Evolutionary conservation across 495 filamentous ascomycete genomes (phyloP), one percentile per base, ranked within the genome.

Genomic region (Penicillium maclennaniae): DNA sequence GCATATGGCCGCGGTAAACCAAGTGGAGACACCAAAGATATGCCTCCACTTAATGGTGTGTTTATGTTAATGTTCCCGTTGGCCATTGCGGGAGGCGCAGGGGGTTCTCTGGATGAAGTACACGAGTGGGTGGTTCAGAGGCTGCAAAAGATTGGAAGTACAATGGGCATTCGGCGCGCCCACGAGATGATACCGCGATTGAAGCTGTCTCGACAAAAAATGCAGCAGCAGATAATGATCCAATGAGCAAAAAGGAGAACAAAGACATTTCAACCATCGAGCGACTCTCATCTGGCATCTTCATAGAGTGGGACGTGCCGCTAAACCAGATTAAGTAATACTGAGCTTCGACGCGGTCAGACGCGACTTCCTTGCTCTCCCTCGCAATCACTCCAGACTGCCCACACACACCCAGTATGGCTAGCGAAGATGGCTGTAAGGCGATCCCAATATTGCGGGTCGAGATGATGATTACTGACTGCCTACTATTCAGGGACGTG

Each of bases 401-500:
- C 42, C 26, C 31, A 56, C 12, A 19, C 47, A 54, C 21, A 45
- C 57, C 16, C 54, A 68, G 28, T 21, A 80, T 80, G 76, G 66
- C 67, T 21, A 66, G 65, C 34, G 71, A 79, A 61, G 79, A 73
- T 36, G 79, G 76, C 45, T 84, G 81, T 83, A 72, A 57, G 69
- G 47, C 61, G 17, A 50, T 21, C 3, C 37, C 27, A 25, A 17
- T 3, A 38, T 39, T 27, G n/a, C 23, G 27, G 43, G 7, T 37
- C 6, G 6, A 27, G 19, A 26, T 4, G 16, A 20, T 46, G 25
- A 40, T 40, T 34, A 36, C 56, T 53, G 40, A 67, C 62, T 23
- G 2, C 23, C 23, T 38, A 50, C 47, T 42, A 14, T 16, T 42
- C 9, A 92, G 91, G 90, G 90, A 84, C 85, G 47, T 74, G 79